Base-by-base conservation (phyloP, 169 alveolate species). In the Plasmodium yoelii region DNA sequence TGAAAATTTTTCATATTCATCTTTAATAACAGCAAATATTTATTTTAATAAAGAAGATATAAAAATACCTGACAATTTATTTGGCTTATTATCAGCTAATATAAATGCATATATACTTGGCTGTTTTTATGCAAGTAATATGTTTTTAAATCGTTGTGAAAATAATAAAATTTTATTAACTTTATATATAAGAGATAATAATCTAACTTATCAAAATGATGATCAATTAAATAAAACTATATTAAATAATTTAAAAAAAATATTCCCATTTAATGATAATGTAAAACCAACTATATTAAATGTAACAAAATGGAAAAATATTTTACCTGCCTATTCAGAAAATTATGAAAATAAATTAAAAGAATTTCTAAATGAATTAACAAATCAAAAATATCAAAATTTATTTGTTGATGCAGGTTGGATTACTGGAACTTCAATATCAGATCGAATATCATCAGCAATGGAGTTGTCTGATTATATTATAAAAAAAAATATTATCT, bases 361-460 rank as follows among this genome's bases (percentile, higher is more conserved):
- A 56, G 9, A 8, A 12, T 46, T 75, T 56, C 12, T 75, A 15
- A 19, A 56, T 24, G 88, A 75, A 67, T 42, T 75, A 56, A 4
- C 61, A 4, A 75, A 75, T 28, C 49, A 69, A 1, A 10, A 39
- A 56, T 75, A 75, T 55, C 15, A 68, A 55, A 75, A 75, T 42
- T 63, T 75, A 15, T 75, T 19, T 47, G 56, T 75, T 9, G 88
- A 75, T 61, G 61, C 88, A 15, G 64, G 88, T 13, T 75, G 88
- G 88, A 63, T 75, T 47, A 75, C 88, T 5, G 88, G 88, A 19
- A 75, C 88, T 12, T 75, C 88, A 51, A 75, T 75, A 47, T 75
- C 88, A n/a, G 88, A 75, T 26, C 61, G 88, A 24, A 63, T 75
- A 24, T 19, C 60, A 7, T 75, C 88, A 22, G 88, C 88, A 19